Conservation (phyloP, 2,329 filamentous ascomycete genomes). For the Microthyrium microscopicum region DNA sequence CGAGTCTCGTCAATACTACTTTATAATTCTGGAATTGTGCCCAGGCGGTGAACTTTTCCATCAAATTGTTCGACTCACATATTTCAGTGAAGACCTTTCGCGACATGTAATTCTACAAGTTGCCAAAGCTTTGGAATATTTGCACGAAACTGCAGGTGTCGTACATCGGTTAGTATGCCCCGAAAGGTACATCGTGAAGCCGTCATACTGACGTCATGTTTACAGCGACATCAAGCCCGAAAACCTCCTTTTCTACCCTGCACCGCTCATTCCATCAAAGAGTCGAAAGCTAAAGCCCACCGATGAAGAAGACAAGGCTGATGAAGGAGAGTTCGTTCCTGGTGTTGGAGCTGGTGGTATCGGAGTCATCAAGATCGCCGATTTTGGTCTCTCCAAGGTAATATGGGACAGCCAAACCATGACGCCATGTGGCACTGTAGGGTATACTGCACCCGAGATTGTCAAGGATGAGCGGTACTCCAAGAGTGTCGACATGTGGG, state of each 20-base stretch:
- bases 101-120: constrained; percentile 91
- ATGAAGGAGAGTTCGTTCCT: constrained; percentile 81
- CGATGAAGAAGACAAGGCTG: constrained; percentile 91
- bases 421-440: constrained; percentile 97
- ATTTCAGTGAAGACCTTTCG: constrained; percentile 92
- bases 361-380: constrained; percentile 89
- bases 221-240: constrained; percentile 92
- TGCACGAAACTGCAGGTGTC: constrained; percentile 88
- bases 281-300: constrained; percentile 64
- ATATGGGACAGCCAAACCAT: constrained; percentile 97
- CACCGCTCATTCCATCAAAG: constrained; percentile 63
- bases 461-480: constrained; percentile 98
- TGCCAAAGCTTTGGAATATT: constrained; percentile 80
- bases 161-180: constrained; percentile 67
- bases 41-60: constrained; percentile 95
- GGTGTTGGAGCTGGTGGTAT: constrained; percentile 80
- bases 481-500: constrained; percentile 99
- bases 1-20: constrained; percentile 90
- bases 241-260: constrained; percentile 85
- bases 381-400: constrained; percentile 94
- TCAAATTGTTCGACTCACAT: constrained; percentile 93
- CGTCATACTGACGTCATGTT: constrained; percentile 20
- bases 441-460: constrained; percentile 95
- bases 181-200: constrained; percentile 2
- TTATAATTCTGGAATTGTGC: constrained; percentile 88